phyloP scores from a whole-genome alignment of 106 monocot species.

The Hemerocallis citrina region DNA sequence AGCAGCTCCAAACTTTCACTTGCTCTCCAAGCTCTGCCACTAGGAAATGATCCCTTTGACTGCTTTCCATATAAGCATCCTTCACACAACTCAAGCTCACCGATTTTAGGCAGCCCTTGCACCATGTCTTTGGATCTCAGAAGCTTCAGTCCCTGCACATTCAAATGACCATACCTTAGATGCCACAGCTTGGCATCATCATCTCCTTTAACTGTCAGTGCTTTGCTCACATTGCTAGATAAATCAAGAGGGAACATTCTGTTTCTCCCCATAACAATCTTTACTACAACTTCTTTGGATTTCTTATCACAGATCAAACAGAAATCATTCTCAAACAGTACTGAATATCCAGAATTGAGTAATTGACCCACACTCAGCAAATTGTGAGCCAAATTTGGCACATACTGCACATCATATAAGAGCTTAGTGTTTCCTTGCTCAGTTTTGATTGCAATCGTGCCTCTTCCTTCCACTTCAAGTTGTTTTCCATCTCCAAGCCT shows the following conservation, averaged over 20 bases:
- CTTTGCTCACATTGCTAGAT: background rate
- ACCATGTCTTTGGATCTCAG: background rate
- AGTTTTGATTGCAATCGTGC: background rate
- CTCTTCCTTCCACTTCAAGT: background rate
- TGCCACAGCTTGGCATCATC: background rate
- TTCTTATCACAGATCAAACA: background rate
- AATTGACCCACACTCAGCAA: background rate
- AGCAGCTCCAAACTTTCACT: slow-evolving; percentile 1
- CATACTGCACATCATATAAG: slow-evolving; percentile 1
- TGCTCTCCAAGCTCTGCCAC: background rate
- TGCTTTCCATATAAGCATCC: slow-evolving; percentile 1
- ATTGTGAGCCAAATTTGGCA: background rate
- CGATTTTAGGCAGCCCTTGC: background rate
- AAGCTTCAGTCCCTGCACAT: background rate
- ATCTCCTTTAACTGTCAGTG: slow-evolving; percentile 1
- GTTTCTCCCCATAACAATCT: background rate
- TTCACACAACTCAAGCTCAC: background rate
- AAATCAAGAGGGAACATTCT: slow-evolving; percentile 1
- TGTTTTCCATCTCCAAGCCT: too few species aligned
- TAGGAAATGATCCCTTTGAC: slow-evolving; percentile 2
- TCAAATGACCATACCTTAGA: slow-evolving; percentile 1
- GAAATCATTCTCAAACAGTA: slow-evolving; percentile 2
- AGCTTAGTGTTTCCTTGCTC: background rate
- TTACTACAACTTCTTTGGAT: slow-evolving; percentile 1
- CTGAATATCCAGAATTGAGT: background rate